Percentiles rank a stretch among this genome's conserved stretches.
phyloP scores from a whole-genome alignment of 441 rosid genomes.

The Eugenia klotzschiana region DNA sequence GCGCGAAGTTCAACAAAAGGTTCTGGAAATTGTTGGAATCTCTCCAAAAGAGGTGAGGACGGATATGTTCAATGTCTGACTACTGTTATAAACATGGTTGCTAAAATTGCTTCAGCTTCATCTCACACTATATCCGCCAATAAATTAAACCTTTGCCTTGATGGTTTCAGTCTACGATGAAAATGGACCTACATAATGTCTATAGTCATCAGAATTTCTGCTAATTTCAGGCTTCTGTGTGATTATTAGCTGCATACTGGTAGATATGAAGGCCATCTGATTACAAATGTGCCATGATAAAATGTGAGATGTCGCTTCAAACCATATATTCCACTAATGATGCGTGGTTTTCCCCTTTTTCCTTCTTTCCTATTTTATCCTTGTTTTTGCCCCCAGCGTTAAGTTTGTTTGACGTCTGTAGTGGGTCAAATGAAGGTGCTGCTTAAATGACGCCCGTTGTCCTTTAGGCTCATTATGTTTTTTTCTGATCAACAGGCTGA shows the following conservation, averaged over 20 bases:
- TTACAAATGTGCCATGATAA: background rate
- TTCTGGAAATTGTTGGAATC: constrained; percentile 71
- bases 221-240: background rate
- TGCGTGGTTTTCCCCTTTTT: background rate
- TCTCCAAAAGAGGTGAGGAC: constrained; percentile 53
- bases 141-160: background rate
- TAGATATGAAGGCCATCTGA: background rate
- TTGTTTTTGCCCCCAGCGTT: background rate
- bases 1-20: constrained; percentile 78
- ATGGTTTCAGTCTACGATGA: background rate
- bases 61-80: background rate
- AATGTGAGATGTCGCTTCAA: background rate
- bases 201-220: background rate
- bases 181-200: background rate
- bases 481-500: constrained; percentile 38
- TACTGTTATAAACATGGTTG: background rate
- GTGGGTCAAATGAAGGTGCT: background rate
- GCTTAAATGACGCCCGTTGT: background rate
- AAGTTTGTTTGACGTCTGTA: background rate
- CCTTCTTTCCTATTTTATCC: background rate
- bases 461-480: background rate
- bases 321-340: background rate
- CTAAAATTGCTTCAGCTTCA: background rate
- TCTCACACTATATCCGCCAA: background rate
- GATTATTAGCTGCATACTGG: background rate